Evolutionary conservation across 2,329 filamentous ascomycete species (phyloP).

Genomic region (Zymoseptoria crescenta): DNA sequence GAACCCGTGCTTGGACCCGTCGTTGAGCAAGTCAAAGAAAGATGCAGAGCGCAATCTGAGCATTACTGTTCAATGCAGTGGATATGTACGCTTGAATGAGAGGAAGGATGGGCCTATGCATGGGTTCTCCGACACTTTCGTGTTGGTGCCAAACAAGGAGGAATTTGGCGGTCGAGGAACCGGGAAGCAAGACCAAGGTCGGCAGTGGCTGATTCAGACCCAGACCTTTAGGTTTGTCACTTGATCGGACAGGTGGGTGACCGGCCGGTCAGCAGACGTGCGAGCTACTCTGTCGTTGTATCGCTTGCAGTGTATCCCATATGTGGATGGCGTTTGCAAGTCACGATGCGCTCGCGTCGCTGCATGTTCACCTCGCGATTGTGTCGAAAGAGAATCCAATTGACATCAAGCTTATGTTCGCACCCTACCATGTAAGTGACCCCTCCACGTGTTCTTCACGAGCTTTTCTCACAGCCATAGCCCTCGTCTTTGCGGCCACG

Average conservation of each 20-base stretch:
- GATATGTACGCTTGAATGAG: slow-evolving; percentile 59
- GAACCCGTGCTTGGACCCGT: slow-evolving; percentile 46
- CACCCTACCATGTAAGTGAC: not conserved
- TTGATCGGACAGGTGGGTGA: slow-evolving; percentile 16
- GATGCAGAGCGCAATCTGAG: slow-evolving; percentile 54
- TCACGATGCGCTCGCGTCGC: not conserved
- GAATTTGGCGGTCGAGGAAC: slow-evolving; percentile 24
- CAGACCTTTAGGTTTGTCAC: slow-evolving; percentile 39
- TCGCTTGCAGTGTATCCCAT: not conserved
- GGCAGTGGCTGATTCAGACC: slow-evolving; percentile 35
- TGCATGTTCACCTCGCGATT: not conserved
- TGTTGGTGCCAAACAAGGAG: slow-evolving; percentile 58
- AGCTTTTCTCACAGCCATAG: not conserved
- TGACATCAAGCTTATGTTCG: not conserved
- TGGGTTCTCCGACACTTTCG: slow-evolving; percentile 71
- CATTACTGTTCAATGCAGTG: slow-evolving; percentile 65
- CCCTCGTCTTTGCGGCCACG: not conserved
- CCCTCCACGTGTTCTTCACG: not conserved
- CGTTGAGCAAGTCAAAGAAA: slow-evolving; percentile 24
- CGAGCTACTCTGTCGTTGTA: not conserved
- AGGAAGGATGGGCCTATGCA: slow-evolving; percentile 53
- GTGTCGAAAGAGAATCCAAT: not conserved
- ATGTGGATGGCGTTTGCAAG: not conserved
- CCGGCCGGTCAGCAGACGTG: not conserved
- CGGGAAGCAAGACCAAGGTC: slow-evolving; percentile 25